Percentiles rank a stretch among this genome's conserved stretches.
Evolutionary conservation across 2,329 filamentous ascomycete species (phyloP).

Genomic region (Daldinia eschscholtzii): DNA sequence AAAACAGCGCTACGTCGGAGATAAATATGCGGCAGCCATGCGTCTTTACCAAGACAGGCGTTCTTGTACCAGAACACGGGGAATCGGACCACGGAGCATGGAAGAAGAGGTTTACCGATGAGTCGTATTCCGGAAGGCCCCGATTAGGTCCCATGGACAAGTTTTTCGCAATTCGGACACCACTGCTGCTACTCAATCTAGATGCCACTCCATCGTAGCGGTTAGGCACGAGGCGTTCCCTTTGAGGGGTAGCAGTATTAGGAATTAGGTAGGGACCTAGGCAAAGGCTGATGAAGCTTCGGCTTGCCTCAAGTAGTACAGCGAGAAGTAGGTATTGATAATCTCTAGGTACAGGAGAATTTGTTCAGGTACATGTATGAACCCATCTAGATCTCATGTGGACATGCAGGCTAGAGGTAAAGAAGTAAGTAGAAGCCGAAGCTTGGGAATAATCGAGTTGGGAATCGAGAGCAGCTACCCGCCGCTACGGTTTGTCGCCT

Average conservation of each 20-base stretch:
- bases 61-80: slow-evolving; percentile 20
- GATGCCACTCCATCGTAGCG: neutral
- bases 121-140: neutral
- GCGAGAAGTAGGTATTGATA: neutral
- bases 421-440: slow-evolving; percentile 13
- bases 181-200: neutral
- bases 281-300: neutral
- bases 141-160: neutral
- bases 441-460: slow-evolving; percentile 17
- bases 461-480: slow-evolving; percentile 12
- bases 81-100: slow-evolving; percentile 15
- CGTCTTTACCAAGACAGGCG: neutral
- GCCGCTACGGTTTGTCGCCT: slow-evolving; percentile 7
- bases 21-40: slow-evolving; percentile 28
- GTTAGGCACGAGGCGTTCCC: neutral
- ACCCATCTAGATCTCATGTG: neutral
- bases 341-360: neutral
- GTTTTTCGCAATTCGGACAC: neutral
- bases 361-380: slow-evolving; percentile 3
- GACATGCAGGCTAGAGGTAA: slow-evolving; percentile 6
- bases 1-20: slow-evolving; percentile 25
- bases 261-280: neutral
- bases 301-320: neutral
- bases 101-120: neutral
- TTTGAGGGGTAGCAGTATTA: neutral